Evolutionary conservation across 208 protist species (phyloP), one percentile per base, ranked within the genome.

Genomic region (Herpetomonas muscarum): DNA sequence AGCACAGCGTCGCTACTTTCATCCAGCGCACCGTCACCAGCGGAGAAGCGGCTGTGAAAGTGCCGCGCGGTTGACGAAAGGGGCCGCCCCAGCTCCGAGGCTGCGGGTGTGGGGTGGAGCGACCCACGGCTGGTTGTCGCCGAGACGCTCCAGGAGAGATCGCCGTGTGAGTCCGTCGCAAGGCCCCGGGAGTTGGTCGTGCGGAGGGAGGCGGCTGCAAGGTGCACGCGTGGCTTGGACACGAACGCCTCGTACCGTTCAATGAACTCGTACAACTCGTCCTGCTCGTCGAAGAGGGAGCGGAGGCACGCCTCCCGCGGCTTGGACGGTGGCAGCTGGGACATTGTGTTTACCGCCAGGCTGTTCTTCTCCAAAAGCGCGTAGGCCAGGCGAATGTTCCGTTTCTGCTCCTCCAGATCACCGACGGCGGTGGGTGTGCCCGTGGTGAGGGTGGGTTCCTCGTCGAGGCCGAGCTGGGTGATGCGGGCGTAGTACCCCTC

Each of bases 321-420:
- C 31, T 56, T 60, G 21, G 68, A 74, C 28, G 39, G 61, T 0
- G 67, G 67, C 61, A 80, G 55, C 57, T 76, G 68, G 12, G 59
- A 41, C 17, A 80, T 73, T 3, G 64, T 62, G 9, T 51, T 19
- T 29, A 73, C 46, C 24, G 75, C 66, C 22, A 57, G 57, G 36
- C 62, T 55, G 56, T 81, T 76, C 59, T 67, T 74, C 52, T 76
- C 75, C 21, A 76, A 51, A 24, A 77, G 61, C 28, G 70, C 67
- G 61, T 76, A 81, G 36, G 74, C 67, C 44, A 76, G 55, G 3
- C 70, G 60, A 1, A 81, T 63, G 10, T 54, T 51, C 3, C 36
- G n/a, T 31, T 75, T 68, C 59, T 70, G 58, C 7, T 58, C 29
- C 48, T 75, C 56, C n/a, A 67, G 47, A 17, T 68, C 55, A 4